phyloP scores from a whole-genome alignment of 768 basidiomycete genomes.

The Tricholoma saponaceum region DNA sequence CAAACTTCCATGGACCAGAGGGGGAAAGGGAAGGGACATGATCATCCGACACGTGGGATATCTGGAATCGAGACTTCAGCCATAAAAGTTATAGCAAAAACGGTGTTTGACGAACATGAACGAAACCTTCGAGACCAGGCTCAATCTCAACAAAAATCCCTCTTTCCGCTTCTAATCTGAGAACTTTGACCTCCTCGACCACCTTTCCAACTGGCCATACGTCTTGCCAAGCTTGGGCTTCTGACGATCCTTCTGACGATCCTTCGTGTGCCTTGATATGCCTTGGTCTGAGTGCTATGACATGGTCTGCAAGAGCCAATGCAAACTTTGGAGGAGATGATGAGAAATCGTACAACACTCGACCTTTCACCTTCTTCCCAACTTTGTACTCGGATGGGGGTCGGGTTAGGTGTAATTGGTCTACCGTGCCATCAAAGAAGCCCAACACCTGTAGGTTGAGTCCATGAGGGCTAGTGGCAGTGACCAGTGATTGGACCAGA shows the following conservation, averaged over 20 bases:
- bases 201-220: conserved; percentile 72
- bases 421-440: conserved; percentile 88
- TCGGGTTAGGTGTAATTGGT: conserved; percentile 68
- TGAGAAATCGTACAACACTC: conserved; percentile 79
- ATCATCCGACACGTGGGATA: conserved; percentile 91
- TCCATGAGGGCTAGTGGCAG: conserved; percentile 67
- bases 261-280: conserved; percentile 21
- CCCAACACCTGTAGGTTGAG: conserved; percentile 87
- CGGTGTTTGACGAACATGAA: conserved; percentile 61
- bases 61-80: conserved; percentile 42
- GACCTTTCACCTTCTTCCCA: conserved; percentile 76
- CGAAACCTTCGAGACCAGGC: conserved; percentile 69
- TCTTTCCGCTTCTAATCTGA: conserved; percentile 73
- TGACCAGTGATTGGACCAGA: conserved; percentile 79
- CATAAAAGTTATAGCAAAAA: conserved; percentile 3
- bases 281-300: conserved; percentile 52
- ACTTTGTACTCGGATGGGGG: conserved; percentile 46
- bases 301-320: conserved; percentile 71
- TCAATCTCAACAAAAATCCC: conserved; percentile 72
- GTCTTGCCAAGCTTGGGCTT: conserved; percentile 36
- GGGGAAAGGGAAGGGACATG: conserved; percentile 76
- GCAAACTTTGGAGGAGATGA: conserved; percentile 79
- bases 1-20: conserved; percentile 79
- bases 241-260: conserved; percentile 2
- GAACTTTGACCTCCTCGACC: conserved; percentile 70